Evolutionary conservation across 768 basidiomycete species (phyloP).

Genomic region (Mrakia blollopis): DNA sequence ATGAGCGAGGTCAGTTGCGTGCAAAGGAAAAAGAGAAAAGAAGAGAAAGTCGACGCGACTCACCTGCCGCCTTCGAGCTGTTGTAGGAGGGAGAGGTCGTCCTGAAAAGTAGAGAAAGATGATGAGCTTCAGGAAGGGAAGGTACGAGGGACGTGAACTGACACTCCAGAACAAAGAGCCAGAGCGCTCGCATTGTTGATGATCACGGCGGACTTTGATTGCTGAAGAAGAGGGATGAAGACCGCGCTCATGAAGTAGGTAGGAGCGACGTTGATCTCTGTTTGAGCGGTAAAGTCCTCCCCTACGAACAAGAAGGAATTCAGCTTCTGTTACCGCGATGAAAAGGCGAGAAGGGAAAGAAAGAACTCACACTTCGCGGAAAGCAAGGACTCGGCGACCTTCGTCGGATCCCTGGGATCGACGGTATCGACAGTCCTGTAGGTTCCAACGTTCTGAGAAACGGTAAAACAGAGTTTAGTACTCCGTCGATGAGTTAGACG

Average conservation of each 20-base stretch:
- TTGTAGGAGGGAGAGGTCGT: conserved; percentile 11
- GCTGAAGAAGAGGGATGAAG: not conserved
- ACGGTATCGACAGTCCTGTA: not conserved
- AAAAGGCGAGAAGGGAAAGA: not conserved
- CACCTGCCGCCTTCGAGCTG: conserved; percentile 4
- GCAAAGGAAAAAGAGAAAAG: not conserved
- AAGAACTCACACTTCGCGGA: conserved; percentile 2
- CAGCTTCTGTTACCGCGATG: not conserved
- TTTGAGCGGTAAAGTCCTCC: conserved; percentile 10
- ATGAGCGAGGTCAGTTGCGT: not conserved
- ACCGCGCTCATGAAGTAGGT: conserved; percentile 2
- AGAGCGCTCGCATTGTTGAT: conserved; percentile 1
- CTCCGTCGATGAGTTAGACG: not conserved
- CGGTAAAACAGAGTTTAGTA: not conserved
- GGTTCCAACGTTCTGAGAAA: conserved; percentile 6
- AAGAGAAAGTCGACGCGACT: not conserved
- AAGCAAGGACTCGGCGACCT: not conserved
- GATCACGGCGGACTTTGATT: not conserved
- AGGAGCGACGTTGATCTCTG: conserved; percentile 2
- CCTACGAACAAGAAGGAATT: not conserved
- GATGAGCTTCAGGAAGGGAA: not conserved
- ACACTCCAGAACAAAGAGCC: not conserved
- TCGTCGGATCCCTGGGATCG: not conserved
- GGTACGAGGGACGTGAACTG: not conserved
- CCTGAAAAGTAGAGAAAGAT: not conserved